Evolutionary conservation across 2,329 filamentous ascomycete genomes (phyloP).

Genomic region (Escovopsis sp.): DNA sequence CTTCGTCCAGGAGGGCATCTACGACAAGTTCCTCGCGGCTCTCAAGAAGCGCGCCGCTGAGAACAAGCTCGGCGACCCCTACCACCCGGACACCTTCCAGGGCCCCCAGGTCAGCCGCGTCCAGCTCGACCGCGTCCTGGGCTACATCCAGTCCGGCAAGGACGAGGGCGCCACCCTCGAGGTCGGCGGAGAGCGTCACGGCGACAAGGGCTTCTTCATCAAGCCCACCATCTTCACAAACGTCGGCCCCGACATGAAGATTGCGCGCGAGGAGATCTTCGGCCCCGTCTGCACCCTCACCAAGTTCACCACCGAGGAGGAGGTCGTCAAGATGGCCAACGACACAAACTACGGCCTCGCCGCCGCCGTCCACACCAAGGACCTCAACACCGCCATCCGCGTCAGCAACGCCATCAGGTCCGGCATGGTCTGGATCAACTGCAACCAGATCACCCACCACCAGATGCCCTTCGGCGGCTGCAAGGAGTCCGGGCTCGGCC

Average conservation of each 20-base stretch:
- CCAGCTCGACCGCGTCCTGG: conserved; percentile 83
- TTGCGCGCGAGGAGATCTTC: conserved; percentile 86
- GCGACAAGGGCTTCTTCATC: conserved; percentile 75
- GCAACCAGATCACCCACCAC: conserved; percentile 58
- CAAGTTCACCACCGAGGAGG: conserved; percentile 75
- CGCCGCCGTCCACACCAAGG: conserved; percentile 66
- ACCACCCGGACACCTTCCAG: conserved; percentile 67
- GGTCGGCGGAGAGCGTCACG: conserved; percentile 38
- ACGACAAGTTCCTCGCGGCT: conserved; percentile 69
- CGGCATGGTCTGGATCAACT: conserved; percentile 47
- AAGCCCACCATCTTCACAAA: conserved; percentile 82
- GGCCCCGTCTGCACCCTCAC: conserved; percentile 72
- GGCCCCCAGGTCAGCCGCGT: conserved; percentile 75
- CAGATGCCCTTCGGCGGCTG: conserved; percentile 57
- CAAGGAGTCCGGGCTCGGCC: conserved; percentile 66
- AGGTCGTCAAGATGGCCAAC: conserved; percentile 63
- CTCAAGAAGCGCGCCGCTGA: conserved; percentile 63
- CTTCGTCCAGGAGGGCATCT: conserved; percentile 74
- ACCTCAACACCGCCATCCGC: conserved; percentile 69
- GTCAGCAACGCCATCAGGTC: conserved; percentile 63
- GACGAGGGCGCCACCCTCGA: conserved; percentile 47
- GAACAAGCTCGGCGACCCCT: conserved; percentile 76
- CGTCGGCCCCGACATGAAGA: conserved; percentile 73
- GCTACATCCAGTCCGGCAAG: conserved; percentile 55
- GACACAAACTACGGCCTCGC: conserved; percentile 68